Base-by-base conservation (phyloP, 345 rosid species). In the Durio zibethinus region DNA sequence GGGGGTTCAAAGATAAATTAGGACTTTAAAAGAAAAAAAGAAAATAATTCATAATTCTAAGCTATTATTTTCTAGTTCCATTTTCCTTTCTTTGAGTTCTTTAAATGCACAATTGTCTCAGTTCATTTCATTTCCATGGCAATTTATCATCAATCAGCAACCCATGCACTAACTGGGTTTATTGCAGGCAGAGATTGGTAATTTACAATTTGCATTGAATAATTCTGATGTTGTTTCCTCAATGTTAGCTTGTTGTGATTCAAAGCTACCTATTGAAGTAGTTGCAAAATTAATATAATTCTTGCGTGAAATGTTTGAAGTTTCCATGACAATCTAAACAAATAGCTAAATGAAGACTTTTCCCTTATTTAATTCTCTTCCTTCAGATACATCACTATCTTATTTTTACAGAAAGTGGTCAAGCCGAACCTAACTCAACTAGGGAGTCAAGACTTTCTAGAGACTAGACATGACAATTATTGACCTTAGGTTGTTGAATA, bases 381-480 rank as follows among this genome's bases (percentile, higher is more conserved):
- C 1, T 52, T 4, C 23, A 20, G 76, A 25, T 75, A 27, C 11
- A 50, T 20, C 31, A 18, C 61, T 2, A 18, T 65, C 48, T 2
- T 73, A 48, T 54, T 14, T 65, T 20, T 56, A 25, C 40, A 56
- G 76, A 27, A 59, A 48, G 54, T 20, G 61, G 76, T 77, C 76
- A 83, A 68, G 42, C 73, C 60, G 33, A 69, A 80, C 85, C 81
- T 80, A 80, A 80, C 83, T 60, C 79, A 77, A 74, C 81, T 62
- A 61, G 36, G 23, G 54, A 83, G 48, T 74, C 43, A 48, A 74
- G 85, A 83, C 81, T 83, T 80, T 73, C 16, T 60, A 60, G 60
- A 31, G 83, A 75, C 78, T 67, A 50, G 60, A 40, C 74, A 68
- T 54, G 84, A 68, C 76, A 77, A 65, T 10, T 12, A 54, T 66